Evolutionary conservation across 257 asterid species (phyloP).

Genomic region (Cruciata laevipes): DNA sequence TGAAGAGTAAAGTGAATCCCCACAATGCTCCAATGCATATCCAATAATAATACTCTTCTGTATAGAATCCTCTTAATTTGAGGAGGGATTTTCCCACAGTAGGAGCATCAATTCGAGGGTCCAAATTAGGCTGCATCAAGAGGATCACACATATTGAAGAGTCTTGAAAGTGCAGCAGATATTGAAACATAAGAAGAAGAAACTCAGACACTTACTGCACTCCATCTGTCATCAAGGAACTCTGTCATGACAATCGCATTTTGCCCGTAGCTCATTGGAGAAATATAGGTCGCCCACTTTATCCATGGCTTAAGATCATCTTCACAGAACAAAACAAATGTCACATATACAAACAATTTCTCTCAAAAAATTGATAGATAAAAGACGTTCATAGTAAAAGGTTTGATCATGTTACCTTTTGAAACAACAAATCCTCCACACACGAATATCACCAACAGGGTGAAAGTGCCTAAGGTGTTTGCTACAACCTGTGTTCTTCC

Average conservation of each 20-base stretch:
- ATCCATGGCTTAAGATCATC: conserved; percentile 40
- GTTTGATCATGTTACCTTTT: conserved; percentile 25
- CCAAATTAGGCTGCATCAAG: conserved; percentile 44
- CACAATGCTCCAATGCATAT: conserved; percentile 34
- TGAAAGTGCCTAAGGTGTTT: conserved; percentile 35
- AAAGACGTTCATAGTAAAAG: neutral
- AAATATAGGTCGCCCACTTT: conserved; percentile 42
- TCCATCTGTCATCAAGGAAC: conserved; percentile 49
- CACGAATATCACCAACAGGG: conserved; percentile 30
- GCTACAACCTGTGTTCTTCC: conserved; percentile 48
- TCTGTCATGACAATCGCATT: conserved; percentile 44
- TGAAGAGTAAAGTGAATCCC: conserved; percentile 46
- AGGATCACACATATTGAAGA: neutral
- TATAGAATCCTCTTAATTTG: conserved; percentile 38
- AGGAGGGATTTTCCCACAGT: conserved; percentile 55
- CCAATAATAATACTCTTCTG: conserved; percentile 43
- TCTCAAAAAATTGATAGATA: neutral
- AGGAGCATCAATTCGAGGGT: conserved; percentile 29
- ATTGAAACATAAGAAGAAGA: neutral
- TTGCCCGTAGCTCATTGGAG: conserved; percentile 55
- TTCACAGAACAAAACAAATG: conserved; percentile 13
- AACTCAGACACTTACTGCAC: conserved; percentile 28
- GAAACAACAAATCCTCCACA: conserved; percentile 49
- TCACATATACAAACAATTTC: neutral
- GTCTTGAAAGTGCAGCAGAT: neutral